phyloP scores from a whole-genome alignment of 306 rosid genomes.

The Malus fusca region DNA sequence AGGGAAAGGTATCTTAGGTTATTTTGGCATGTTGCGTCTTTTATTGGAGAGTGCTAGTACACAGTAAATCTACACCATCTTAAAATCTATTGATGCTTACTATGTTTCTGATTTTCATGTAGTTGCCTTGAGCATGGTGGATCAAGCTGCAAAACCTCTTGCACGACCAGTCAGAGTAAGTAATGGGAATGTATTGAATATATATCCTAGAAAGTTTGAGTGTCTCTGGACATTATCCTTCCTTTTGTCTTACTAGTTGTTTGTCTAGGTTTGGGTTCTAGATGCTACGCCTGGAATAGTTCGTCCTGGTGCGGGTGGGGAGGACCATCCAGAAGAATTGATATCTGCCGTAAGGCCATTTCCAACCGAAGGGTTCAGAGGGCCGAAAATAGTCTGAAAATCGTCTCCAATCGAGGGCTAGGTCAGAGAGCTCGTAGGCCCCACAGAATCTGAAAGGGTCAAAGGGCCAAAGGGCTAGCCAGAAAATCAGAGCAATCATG shows the following conservation, averaged over 20 bases:
- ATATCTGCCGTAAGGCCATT: slow-evolving; percentile 46
- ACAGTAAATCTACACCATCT: background rate
- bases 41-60: background rate
- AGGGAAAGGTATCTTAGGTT: slow-evolving; percentile 60
- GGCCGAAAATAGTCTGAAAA: no score
- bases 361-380: no score
- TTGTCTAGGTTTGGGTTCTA: slow-evolving; percentile 71
- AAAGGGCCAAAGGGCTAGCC: no score
- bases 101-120: slow-evolving; percentile 16
- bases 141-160: slow-evolving; percentile 98
- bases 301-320: slow-evolving; percentile 88
- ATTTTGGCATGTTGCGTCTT: background rate
- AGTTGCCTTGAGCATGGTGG: slow-evolving; percentile 96
- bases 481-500: no score
- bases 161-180: slow-evolving; percentile 88
- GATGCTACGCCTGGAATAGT: slow-evolving; percentile 94
- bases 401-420: no score
- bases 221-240: background rate
- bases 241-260: background rate
- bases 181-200: no score
- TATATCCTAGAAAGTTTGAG: background rate
- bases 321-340: slow-evolving; percentile 87
- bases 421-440: no score
- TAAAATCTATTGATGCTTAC: slow-evolving; percentile 13
- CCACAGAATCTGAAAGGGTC: no score